Base-by-base conservation (phyloP, 1,284 basidiomycete genomes). In the Chondrostereum purpureum region DNA sequence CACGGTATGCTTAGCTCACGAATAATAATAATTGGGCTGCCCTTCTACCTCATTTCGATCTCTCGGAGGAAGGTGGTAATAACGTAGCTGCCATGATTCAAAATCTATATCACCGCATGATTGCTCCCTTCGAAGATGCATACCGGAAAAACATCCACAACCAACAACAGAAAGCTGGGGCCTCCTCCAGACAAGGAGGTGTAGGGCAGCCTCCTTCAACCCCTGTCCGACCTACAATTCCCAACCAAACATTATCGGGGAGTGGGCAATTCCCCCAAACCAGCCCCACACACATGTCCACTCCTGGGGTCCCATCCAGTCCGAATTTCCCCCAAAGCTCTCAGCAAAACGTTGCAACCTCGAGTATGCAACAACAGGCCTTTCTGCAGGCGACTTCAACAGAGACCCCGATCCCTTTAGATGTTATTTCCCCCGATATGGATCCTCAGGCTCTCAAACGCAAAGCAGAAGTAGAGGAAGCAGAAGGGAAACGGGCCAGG, bases 101-200 rank as follows among this genome's bases (percentile, higher is more conserved):
- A 19, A 68, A 77, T 38, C 72, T 78, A 56, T 88, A 86, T 59
- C 69, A 66, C 58, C 64, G 60, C 16, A 68, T 89, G 48, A 65
- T 88, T 17, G 66, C 67, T 27, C 80, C 83, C 3, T 84, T 88
- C 53, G 86, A 89, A 58, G 80, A 84, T 23, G 59, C 67, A 23
- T 84, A 80, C 59, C 73, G 73, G 57, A 78, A 72, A 53, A 83
- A 77, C 52, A 45, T 82, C 31, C 68, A 73, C 45, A 72, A 77
- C 33, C 72, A 79, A 49, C 78, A 80, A 44, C 66, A 72, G 57
- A 78, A 74, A 51, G 67, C 69, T 19, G 68, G 74, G 53, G 54
- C 67, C 38, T 58, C 66, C 24, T 60, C 63, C 44, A 64, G 61
- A 48, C 57, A 36, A 39, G 43, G 27, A 19, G 49, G 40, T 24